phyloP scores from a whole-genome alignment of 371 early-diverging fungal genomes.

The Fennellomyces sp. region DNA sequence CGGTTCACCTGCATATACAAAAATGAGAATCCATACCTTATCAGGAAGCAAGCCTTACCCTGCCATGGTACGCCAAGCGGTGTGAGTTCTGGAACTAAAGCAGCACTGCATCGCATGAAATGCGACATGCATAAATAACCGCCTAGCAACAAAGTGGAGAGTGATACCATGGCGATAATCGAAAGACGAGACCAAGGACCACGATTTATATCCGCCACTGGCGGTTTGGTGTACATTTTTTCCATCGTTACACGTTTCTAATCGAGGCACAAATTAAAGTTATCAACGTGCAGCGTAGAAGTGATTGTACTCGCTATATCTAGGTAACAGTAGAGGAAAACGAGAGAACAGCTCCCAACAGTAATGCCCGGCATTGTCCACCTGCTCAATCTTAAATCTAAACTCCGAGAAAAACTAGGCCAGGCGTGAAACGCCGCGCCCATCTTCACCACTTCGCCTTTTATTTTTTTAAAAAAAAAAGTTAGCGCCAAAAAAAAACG shows the following conservation, averaged over 20 bases:
- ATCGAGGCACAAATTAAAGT: not conserved
- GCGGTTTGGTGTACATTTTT: not conserved
- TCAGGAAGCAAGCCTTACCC: slow-evolving; percentile 11
- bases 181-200: not conserved
- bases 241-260: not conserved
- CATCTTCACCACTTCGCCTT: not conserved
- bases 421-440: no score
- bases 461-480: not conserved
- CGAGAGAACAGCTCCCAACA: not conserved
- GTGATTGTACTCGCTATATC: not conserved
- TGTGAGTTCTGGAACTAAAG: not conserved
- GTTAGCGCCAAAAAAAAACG: not conserved
- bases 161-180: not conserved
- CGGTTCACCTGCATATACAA: slow-evolving; percentile 20
- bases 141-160: not conserved
- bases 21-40: not conserved
- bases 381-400: not conserved
- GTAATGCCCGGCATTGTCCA: not conserved
- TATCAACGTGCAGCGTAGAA: not conserved
- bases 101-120: not conserved
- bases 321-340: not conserved
- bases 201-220: not conserved
- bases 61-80: slow-evolving; percentile 28
- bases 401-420: no score
- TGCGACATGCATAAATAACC: not conserved